Evolutionary conservation across 2,329 filamentous ascomycete genomes (phyloP).

Genomic region (Conoideocrella luteorostrata): DNA sequence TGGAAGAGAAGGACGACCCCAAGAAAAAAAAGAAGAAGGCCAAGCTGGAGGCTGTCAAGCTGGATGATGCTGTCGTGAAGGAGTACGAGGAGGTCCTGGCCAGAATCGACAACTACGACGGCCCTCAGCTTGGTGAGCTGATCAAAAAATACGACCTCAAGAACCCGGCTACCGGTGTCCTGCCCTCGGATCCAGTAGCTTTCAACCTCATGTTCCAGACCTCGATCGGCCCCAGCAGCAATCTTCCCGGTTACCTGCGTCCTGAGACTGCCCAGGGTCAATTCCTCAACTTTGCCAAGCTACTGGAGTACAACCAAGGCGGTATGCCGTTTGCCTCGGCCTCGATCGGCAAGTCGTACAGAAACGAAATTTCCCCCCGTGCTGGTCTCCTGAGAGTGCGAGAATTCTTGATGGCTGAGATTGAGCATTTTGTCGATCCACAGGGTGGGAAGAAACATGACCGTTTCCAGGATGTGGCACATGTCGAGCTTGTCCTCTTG

Average conservation of each 20-base stretch:
- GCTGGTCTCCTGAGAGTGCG: constrained; percentile 87
- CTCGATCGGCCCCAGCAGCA: constrained; percentile 85
- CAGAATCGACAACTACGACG: constrained; percentile 91
- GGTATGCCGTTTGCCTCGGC: constrained; percentile 96
- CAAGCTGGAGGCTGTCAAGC: constrained; percentile 70
- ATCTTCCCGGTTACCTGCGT: constrained; percentile 75
- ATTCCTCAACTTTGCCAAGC: constrained; percentile 94
- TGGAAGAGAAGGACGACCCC: constrained; percentile 66
- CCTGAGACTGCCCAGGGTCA: constrained; percentile 98
- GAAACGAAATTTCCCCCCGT: constrained; percentile 94
- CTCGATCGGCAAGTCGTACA: constrained; percentile 94
- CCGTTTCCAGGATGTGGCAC: constrained; percentile 78
- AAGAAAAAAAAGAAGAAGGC: constrained; percentile 89
- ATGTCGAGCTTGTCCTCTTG: constrained; percentile 77
- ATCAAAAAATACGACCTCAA: constrained; percentile 89
- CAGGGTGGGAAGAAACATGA: constrained; percentile 89
- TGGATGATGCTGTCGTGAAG: constrained; percentile 77
- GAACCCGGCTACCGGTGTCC: constrained; percentile 73
- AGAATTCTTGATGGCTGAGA: constrained; percentile 98
- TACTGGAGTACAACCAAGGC: constrained; percentile 93
- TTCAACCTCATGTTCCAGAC: constrained; percentile 99
- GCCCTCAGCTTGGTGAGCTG: constrained; percentile 75
- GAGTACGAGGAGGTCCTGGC: constrained; percentile 91
- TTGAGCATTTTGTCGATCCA: constrained; percentile 97
- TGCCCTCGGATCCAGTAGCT: constrained; percentile 72